A percentile compares a stretch with the other conserved stretches of the same genome.
Evolutionary conservation across 345 rosid genomes (phyloP).

Genomic region (Brassica rapa): DNA sequence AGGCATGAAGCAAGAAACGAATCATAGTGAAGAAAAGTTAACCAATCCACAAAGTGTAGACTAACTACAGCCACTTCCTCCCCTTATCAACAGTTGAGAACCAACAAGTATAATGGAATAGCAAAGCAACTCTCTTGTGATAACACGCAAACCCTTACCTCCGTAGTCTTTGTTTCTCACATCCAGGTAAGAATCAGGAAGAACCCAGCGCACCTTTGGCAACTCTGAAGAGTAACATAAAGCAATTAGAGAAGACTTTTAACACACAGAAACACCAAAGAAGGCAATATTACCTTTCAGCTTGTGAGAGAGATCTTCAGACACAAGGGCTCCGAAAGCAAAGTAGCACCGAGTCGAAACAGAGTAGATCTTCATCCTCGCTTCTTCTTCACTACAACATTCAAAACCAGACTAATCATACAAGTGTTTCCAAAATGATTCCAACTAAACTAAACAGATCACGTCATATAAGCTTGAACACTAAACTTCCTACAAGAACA

Average conservation of each 20-base stretch:
- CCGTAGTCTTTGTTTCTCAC: constrained; percentile 92
- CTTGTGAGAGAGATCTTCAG: constrained; percentile 69
- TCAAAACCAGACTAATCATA: neutral
- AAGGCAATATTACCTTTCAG: constrained; percentile 57
- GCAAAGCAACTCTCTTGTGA: neutral
- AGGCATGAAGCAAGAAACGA: neutral
- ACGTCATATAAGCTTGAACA: neutral
- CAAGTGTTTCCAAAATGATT: neutral
- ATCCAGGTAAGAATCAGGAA: constrained; percentile 95
- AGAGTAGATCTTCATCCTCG: constrained; percentile 82
- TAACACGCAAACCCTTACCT: constrained; percentile 51
- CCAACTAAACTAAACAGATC: constrained; percentile 1
- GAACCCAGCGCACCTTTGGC: constrained; percentile 90
- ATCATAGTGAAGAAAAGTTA: neutral
- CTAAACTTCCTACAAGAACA: neutral
- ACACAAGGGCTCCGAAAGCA: constrained; percentile 89
- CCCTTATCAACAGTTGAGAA: neutral
- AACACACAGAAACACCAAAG: too few relatives aligned
- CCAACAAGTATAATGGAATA: neutral
- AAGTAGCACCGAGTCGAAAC: constrained; percentile 75
- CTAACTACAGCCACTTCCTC: neutral
- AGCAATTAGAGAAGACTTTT: too few relatives aligned
- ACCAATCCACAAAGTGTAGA: neutral
- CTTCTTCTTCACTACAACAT: constrained; percentile 71
- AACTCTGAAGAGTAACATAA: constrained; percentile 47